A percentile compares a stretch with the other conserved stretches of the same genome.
These are phyloP conservation scores for Herpetospermum pedunculosum DNA, from an alignment of 306 rosid genomes.

Conservation along the genomic window DNA sequence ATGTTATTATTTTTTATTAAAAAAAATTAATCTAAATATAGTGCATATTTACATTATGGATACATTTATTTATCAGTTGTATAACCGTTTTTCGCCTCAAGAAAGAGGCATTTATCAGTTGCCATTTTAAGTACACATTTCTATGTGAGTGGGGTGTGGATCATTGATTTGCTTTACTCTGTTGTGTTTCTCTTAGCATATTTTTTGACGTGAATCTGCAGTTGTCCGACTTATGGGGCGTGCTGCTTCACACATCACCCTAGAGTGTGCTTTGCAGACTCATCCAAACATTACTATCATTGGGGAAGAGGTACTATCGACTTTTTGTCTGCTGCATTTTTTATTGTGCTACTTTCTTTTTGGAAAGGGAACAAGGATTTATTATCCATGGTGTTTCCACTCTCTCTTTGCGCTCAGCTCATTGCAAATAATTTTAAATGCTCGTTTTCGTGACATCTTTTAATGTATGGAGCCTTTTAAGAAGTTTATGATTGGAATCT, in stretches of 20 bases:
- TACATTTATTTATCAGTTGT: neutral
- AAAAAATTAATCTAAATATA: neutral
- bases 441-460: neutral
- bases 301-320: slow-evolving; percentile 80
- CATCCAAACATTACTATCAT: slow-evolving; percentile 92
- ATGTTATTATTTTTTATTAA: neutral
- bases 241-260: slow-evolving; percentile 98
- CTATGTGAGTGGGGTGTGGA: neutral
- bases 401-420: neutral
- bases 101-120: neutral
- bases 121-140: neutral
- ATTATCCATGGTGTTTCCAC: neutral
- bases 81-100: neutral
- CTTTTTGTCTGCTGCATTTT: neutral
- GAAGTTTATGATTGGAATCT: neutral
- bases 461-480: neutral
- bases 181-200: neutral
- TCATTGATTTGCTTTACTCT: neutral
- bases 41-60: neutral
- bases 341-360: neutral
- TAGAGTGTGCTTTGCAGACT: slow-evolving; percentile 97
- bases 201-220: slow-evolving; percentile 24
- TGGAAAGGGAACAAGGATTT: neutral
- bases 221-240: slow-evolving; percentile 99
- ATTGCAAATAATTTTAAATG: neutral